Base-by-base conservation (phyloP, 2,329 filamentous ascomycete species). In the Microdochium bolleyi region DNA sequence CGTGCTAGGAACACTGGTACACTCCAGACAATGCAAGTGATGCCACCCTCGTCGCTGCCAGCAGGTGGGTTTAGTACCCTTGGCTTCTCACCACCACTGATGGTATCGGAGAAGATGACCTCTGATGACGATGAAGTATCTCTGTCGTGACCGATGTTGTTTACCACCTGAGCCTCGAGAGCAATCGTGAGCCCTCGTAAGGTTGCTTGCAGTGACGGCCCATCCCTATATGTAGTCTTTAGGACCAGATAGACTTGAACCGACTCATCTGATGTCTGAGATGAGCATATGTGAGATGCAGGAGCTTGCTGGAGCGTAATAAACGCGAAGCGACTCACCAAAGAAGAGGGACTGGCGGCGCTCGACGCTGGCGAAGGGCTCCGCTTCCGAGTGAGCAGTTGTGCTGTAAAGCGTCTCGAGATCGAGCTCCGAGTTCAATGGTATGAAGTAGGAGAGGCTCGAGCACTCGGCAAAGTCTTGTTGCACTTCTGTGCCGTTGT, bases 321-420 rank as follows among this genome's bases (percentile, higher is more conserved):
- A 24, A 8, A 16, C 10, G 14, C 14, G 25, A 30, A 27, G n/a
- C 16, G 48, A 67, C 79, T 59, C 74, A 90, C 88, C 88, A 63
- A 91, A 89, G 64, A 88, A 87, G 38, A 92, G 72, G 52, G 78
- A 76, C 38, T 85, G 77, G 58, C 87, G 77, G 60, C 82, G 78
- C 3, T 46, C 41, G 16, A 46, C 41, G 19, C 41, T 22, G 46
- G 79, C 70, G 61, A 89, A 76, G 19, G 77, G 77, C 51, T 82
- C 76, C 59, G 70, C 71, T 57, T 72, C 66, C 56, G 60, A 70
- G 11, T 44, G 5, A 7, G 71, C 67, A 3, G 67, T 66, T 46
- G 71, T 65, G 51, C 68, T 70, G 52, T 85, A 74, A 2, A 70
- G 69, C 24, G 79, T 70, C 53, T 83, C 77, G 34, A 84, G 71